phyloP scores from a whole-genome alignment of 192 early-diverging fungal species.

The Backusella mclennaniae region DNA sequence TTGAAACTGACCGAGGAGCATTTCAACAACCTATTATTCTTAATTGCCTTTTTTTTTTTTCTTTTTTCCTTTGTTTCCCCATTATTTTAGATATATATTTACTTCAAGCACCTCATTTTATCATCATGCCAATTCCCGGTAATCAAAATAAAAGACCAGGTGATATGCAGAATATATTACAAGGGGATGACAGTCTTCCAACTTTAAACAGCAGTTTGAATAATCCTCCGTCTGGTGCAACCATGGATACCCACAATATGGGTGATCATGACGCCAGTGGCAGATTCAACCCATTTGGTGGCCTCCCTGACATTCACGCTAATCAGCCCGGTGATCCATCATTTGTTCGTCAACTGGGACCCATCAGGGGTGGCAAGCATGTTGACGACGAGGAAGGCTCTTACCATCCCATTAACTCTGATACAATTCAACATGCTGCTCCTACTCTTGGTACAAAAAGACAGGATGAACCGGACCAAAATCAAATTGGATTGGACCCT shows the following conservation, averaged over 20 bases:
- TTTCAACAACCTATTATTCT: not conserved
- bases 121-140: not conserved
- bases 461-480: not conserved
- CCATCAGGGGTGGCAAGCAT: not conserved
- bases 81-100: not conserved
- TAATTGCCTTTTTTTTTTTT: not conserved
- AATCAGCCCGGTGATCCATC: not conserved
- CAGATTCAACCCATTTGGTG: slow-evolving; percentile 2
- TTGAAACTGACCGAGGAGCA: not conserved
- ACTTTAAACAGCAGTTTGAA: not conserved
- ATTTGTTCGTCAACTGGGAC: not conserved
- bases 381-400: not conserved
- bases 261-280: not conserved
- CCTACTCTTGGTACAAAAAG: slow-evolving; percentile 4
- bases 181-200: not conserved
- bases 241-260: not conserved
- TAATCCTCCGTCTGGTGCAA: not conserved
- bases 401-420: not conserved
- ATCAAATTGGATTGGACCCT: slow-evolving; percentile 4
- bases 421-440: not conserved
- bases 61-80: not conserved
- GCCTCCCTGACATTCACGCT: not conserved
- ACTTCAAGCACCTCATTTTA: not conserved
- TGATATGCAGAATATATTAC: not conserved
- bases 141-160: not conserved